Conservation (phyloP, 192 early-diverging fungal species). For the Gryganskiella cystojenkinii region DNA sequence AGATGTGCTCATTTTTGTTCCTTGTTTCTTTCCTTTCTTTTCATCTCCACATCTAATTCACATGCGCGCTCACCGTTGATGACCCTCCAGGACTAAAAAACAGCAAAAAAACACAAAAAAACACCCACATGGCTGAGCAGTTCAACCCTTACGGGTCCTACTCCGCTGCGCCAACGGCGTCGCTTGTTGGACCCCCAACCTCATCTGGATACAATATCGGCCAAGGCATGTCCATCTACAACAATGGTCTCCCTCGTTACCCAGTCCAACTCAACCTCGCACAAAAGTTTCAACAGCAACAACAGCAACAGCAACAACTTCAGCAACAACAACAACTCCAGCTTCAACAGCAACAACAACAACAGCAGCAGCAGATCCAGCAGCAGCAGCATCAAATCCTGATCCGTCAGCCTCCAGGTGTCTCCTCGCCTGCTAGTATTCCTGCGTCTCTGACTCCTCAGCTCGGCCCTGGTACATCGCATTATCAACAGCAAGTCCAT, state of each 20-base stretch:
- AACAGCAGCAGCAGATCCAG: conserved; percentile 9
- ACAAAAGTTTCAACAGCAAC: conserved; percentile 55
- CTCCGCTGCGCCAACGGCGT: conserved; percentile 4
- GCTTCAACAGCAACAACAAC: conserved; percentile 6
- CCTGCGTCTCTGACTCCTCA: conserved; percentile 10
- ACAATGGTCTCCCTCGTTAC: conserved; percentile 35
- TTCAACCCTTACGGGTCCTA: conserved; percentile 12
- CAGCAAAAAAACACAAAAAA: not conserved
- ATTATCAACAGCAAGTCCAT: conserved; percentile 79
- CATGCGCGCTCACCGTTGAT: too few relatives aligned
- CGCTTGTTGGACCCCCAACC: conserved; percentile 6
- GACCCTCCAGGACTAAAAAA: too few relatives aligned
- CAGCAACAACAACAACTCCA: conserved; percentile 7
- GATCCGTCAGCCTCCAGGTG: conserved; percentile 7
- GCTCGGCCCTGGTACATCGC: conserved; percentile 29
- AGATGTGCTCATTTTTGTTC: too few relatives aligned
- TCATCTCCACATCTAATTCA: too few relatives aligned
- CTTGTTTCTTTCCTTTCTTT: too few relatives aligned
- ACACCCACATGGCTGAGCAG: conserved; percentile 14
- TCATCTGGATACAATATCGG: conserved; percentile 15
- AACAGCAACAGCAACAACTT: conserved; percentile 46
- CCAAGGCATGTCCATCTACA: conserved; percentile 19
- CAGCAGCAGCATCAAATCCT: conserved; percentile 5
- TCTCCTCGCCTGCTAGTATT: conserved; percentile 6
- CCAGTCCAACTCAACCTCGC: conserved; percentile 50